Conservation (phyloP, 805 yeast species). For the Zygoascus ofunaensis region DNA sequence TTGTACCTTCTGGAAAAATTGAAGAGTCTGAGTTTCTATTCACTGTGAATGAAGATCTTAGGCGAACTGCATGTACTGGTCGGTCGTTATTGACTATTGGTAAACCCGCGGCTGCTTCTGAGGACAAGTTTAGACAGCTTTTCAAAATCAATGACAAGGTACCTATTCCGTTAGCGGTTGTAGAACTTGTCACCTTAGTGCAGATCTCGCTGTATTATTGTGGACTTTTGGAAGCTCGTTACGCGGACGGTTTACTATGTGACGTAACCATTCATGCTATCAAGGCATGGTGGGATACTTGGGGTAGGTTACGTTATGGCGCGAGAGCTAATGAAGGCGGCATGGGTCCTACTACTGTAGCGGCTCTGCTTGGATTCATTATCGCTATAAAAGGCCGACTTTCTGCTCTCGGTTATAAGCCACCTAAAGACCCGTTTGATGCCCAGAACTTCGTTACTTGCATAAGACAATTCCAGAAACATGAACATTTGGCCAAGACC, state of each 20-base stretch:
- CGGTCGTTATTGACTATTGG: slow-evolving; percentile 66
- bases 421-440: slow-evolving; percentile 78
- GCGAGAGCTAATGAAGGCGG: slow-evolving; percentile 40
- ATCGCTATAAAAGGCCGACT: slow-evolving; percentile 57
- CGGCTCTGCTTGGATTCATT: slow-evolving; percentile 73
- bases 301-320: slow-evolving; percentile 39
- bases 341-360: slow-evolving; percentile 57
- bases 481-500: slow-evolving; percentile 43
- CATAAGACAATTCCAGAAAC: slow-evolving; percentile 71
- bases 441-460: slow-evolving; percentile 58
- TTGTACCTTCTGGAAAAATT: slow-evolving; percentile 39
- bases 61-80: slow-evolving; percentile 75
- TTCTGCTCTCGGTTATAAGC: slow-evolving; percentile 46
- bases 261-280: slow-evolving; percentile 66
- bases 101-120: slow-evolving; percentile 67
- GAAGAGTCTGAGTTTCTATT: slow-evolving; percentile 47
- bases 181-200: slow-evolving; percentile 62
- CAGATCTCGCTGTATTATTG: slow-evolving; percentile 76
- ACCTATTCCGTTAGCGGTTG: slow-evolving; percentile 55
- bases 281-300: slow-evolving; percentile 68
- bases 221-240: slow-evolving; percentile 55
- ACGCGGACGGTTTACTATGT: slow-evolving; percentile 81
- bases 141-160: slow-evolving; percentile 46
- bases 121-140: slow-evolving; percentile 70
- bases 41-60: slow-evolving; percentile 65